Evolutionary conservation across 805 yeast species (phyloP).

Genomic region (Saccharomyces cerevisiae): DNA sequence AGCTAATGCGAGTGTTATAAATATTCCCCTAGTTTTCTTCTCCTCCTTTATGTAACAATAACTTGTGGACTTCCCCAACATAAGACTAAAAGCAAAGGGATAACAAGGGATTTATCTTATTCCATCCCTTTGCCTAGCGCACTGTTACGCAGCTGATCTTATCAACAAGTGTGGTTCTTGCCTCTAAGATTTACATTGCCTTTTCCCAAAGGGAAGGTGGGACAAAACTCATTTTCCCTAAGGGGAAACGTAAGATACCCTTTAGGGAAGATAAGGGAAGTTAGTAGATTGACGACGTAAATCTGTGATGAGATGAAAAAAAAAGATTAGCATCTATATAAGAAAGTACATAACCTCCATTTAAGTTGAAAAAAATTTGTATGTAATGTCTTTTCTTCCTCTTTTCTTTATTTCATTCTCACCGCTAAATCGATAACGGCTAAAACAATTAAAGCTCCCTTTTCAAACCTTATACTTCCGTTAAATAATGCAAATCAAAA

Average conservation of each 20-base stretch:
- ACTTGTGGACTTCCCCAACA: background rate
- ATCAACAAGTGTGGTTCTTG: background rate
- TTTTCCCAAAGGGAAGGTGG: background rate
- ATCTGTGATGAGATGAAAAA: background rate
- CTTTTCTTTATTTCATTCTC: background rate
- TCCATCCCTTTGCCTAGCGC: background rate
- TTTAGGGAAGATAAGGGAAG: background rate
- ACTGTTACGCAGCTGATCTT: background rate
- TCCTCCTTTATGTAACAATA: background rate
- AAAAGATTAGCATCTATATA: background rate
- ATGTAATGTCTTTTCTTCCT: background rate
- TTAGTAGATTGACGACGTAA: background rate
- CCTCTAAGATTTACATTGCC: background rate
- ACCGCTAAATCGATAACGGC: background rate
- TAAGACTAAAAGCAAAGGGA: background rate
- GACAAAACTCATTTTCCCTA: background rate
- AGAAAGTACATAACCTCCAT: background rate
- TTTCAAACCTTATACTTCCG: conserved; percentile 6
- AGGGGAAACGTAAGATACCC: background rate
- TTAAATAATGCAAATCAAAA: conserved; percentile 60
- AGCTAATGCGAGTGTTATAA: background rate
- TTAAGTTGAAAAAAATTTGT: background rate
- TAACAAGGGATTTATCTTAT: background rate
- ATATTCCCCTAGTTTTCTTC: background rate
- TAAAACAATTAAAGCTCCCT: conserved; percentile 1